Conservation (phyloP, 805 yeast species). For the Tetrapisispora pingtungensis region DNA sequence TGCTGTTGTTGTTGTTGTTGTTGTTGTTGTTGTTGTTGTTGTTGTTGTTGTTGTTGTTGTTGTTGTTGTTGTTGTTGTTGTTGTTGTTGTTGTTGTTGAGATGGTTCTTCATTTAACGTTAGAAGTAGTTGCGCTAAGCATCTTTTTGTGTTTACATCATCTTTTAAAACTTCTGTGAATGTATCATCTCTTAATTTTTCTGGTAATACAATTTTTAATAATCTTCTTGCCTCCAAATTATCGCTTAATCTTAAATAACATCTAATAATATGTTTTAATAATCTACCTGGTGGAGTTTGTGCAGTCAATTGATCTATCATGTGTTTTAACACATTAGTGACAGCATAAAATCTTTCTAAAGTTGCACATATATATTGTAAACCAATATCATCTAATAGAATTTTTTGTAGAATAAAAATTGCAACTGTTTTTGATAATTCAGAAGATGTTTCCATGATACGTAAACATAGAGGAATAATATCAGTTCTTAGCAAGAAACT, state of each 20-base stretch:
- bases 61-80: slow-evolving; percentile 1
- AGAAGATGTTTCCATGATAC: slow-evolving; percentile 91
- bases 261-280: slow-evolving; percentile 86
- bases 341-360: slow-evolving; percentile 88
- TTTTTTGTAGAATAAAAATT: slow-evolving; percentile 88
- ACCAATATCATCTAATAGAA: slow-evolving; percentile 84
- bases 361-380: slow-evolving; percentile 89
- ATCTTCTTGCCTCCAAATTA: slow-evolving; percentile 81
- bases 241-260: slow-evolving; percentile 87
- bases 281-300: slow-evolving; percentile 62
- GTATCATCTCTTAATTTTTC: slow-evolving; percentile 70
- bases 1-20: slow-evolving; percentile 2
- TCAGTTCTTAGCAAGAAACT: slow-evolving; percentile 89
- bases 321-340: slow-evolving; percentile 70
- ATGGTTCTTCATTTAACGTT: slow-evolving; percentile 40
- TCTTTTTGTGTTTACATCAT: slow-evolving; percentile 79
- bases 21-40: background rate
- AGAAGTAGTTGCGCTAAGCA: slow-evolving; percentile 76
- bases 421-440: slow-evolving; percentile 95
- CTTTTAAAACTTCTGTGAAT: slow-evolving; percentile 65
- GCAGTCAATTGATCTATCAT: slow-evolving; percentile 83
- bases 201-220: slow-evolving; percentile 74
- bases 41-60: too few species aligned
- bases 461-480: slow-evolving; percentile 86
- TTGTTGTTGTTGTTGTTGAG: background rate